Base-by-base conservation (phyloP, 257 asterid species). In the Fraxinus excelsior region DNA sequence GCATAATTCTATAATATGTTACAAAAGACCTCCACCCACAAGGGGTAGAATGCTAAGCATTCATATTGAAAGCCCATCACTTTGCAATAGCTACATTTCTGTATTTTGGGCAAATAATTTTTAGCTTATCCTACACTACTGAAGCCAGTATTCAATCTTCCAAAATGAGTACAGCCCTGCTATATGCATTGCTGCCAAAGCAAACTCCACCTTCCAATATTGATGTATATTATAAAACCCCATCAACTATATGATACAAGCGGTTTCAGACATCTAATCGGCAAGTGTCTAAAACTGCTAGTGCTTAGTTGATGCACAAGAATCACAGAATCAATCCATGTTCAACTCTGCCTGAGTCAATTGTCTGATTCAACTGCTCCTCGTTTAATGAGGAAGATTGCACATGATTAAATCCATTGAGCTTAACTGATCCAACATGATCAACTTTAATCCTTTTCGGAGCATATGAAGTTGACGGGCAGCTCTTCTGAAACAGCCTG, bases 391-490 rank as follows among this genome's bases (percentile, higher is more conserved):
- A 74, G 71, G 88, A 21, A 75, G 87, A 79, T 26, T 76, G 82
- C 38, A 73, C 84, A 5, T 10, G 56, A 71, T 70, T 82, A 74
- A 85, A 86, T 42, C 94, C 93, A 72, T 93, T 93, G 79, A 80
- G 87, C 87, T 87, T 83, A 2, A 81, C 76, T 31, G 87, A 78
- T 72, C 80, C 76, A 44, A 62, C 23, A 3, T 67, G 70, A 34
- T 75, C 74, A 38, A 66, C 85, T 76, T 44, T 73, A 69, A 64
- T 68, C 73, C 69, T 79, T 12, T 73, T 56, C 26, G 85, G 80
- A 74, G n/a, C 85, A 91, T 5, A 80, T 37, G n/a, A 79, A 62
- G 71, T 65, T 73, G 79, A 60, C 82, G 23, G 79, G 78, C 7
- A 62, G 35, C 67, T 85, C 91, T 72, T 87, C 88, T 7, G 74